Percentiles rank a stretch among this genome's conserved stretches.
Evolutionary conservation across 345 rosid species (phyloP).

Genomic region (Linum tenue): DNA sequence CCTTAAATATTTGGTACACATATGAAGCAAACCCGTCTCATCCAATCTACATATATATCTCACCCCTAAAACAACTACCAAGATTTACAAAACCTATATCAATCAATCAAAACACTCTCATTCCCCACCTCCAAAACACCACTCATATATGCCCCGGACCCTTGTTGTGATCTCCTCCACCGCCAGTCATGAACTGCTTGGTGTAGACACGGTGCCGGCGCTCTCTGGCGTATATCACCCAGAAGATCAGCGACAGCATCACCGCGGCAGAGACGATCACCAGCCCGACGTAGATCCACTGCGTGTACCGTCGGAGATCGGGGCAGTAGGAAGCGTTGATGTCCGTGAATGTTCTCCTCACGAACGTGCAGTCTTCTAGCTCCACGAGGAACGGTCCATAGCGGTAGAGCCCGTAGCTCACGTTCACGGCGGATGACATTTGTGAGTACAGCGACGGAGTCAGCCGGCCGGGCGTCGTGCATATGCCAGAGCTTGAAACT

Average conservation of each 20-base stretch:
- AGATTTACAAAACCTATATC: no score
- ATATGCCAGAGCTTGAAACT: neutral
- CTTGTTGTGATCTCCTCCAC: neutral
- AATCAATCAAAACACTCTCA: no score
- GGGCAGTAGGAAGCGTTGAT: neutral
- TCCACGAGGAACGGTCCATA: slow-evolving; percentile 6
- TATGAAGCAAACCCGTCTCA: no score
- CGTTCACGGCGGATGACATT: neutral
- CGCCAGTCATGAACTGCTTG: slow-evolving; percentile 3
- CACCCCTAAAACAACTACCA: no score
- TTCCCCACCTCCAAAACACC: no score
- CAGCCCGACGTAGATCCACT: slow-evolving; percentile 4
- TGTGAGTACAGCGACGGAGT: slow-evolving; percentile 1
- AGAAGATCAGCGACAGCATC: slow-evolving; percentile 7
- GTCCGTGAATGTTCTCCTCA: slow-evolving; percentile 3
- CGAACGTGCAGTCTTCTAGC: slow-evolving; percentile 11
- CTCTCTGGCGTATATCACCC: slow-evolving; percentile 8
- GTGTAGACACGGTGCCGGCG: slow-evolving; percentile 1
- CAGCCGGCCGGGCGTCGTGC: neutral
- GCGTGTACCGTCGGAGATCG: neutral
- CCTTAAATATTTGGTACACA: no score
- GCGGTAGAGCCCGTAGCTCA: neutral
- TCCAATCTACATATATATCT: no score
- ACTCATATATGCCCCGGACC: neutral
- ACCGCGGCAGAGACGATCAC: neutral